These are phyloP conservation scores for Pseudonectria foliicola DNA, from an alignment of 2,329 filamentous ascomycete genomes.

Conservation along the genomic window DNA sequence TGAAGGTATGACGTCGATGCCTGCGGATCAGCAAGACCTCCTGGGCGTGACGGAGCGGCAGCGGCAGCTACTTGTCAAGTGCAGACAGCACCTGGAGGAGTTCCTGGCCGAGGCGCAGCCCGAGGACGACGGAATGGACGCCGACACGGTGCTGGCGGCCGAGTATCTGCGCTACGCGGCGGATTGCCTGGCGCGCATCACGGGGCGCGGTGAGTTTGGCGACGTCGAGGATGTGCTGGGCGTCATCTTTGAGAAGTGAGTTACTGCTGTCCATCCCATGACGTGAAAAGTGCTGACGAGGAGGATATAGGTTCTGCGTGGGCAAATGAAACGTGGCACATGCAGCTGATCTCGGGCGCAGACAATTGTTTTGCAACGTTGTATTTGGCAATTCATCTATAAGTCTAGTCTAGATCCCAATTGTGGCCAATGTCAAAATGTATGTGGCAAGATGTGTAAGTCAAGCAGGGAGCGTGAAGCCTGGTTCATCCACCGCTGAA, in stretches of 20 bases:
- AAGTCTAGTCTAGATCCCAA: neutral
- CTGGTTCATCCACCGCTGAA: neutral
- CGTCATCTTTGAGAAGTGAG: slow-evolving; percentile 95
- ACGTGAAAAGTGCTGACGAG: slow-evolving; percentile 4
- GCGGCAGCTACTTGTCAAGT: slow-evolving; percentile 69
- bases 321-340: slow-evolving; percentile 29
- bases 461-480: too few relatives aligned
- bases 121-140: slow-evolving; percentile 36
- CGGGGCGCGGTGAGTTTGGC: slow-evolving; percentile 73
- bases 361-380: neutral
- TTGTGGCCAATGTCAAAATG: too few relatives aligned
- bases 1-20: slow-evolving; percentile 60
- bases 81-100: slow-evolving; percentile 61
- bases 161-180: slow-evolving; percentile 81
- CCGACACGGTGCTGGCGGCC: slow-evolving; percentile 84
- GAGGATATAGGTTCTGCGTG: slow-evolving; percentile 36
- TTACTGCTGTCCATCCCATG: slow-evolving; percentile 17
- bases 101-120: slow-evolving; percentile 57
- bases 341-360: neutral
- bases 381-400: neutral
- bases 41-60: slow-evolving; percentile 89
- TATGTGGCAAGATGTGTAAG: too few relatives aligned
- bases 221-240: slow-evolving; percentile 95
- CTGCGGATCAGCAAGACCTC: slow-evolving; percentile 69
- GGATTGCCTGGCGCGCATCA: slow-evolving; percentile 75